Percentiles rank a stretch among this genome's conserved stretches.
Conservation (phyloP, 805 yeast species). For the Saccharomycopsis sp. region DNA sequence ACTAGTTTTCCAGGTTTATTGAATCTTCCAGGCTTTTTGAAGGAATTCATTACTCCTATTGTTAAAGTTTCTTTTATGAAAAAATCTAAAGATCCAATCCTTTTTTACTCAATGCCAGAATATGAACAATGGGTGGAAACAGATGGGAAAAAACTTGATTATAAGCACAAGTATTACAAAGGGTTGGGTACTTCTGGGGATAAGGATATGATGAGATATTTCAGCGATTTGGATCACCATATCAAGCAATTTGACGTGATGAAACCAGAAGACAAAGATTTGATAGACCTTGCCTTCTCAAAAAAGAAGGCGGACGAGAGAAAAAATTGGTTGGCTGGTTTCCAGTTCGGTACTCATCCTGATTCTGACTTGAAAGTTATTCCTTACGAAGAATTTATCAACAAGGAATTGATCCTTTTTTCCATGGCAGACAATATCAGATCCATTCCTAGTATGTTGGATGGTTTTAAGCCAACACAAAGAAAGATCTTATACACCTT, state of each 20-base stretch:
- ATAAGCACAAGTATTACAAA: constrained; percentile 94
- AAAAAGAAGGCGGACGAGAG: constrained; percentile 95
- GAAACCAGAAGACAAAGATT: constrained; percentile 64
- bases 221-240: constrained; percentile 75
- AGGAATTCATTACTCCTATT: constrained; percentile 94
- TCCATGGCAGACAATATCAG: constrained; percentile 95
- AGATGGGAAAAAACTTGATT: constrained; percentile 64
- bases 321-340: constrained; percentile 92
- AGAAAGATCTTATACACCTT: constrained; percentile 86
- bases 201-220: constrained; percentile 80
- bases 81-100: constrained; percentile 46
- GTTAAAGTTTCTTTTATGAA: constrained; percentile 71
- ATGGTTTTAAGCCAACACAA: constrained; percentile 96
- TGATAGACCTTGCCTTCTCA: constrained; percentile 87
- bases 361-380: constrained; percentile 69
- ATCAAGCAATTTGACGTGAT: constrained; percentile 77
- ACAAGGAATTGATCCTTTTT: constrained; percentile 87
- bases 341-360: constrained; percentile 82
- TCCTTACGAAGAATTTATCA: constrained; percentile 89
- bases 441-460: constrained; percentile 88
- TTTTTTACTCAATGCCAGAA: constrained; percentile 91
- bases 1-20: constrained; percentile 90
- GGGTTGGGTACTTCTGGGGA: constrained; percentile 95
- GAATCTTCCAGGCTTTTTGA: constrained; percentile 81
- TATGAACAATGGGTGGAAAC: constrained; percentile 87